Base-by-base conservation (phyloP, 441 rosid species). In the Adansonia madagascariensis region DNA sequence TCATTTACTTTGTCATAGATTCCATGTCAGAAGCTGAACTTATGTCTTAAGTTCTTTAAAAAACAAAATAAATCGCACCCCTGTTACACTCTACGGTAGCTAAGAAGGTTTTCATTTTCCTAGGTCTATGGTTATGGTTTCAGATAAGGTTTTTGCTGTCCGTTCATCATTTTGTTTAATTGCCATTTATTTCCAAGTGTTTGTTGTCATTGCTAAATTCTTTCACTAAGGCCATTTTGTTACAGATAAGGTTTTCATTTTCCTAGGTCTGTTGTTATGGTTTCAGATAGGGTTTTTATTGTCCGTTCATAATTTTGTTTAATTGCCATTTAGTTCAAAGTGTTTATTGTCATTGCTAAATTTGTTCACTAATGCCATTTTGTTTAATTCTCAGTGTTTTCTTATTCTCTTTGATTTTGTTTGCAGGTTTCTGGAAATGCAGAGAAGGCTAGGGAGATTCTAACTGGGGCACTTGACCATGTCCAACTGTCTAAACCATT, bases 401-500 rank as follows among this genome's bases (percentile, higher is more conserved):
- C 68, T 47, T 66, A 44, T 66, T 66, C 31, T 12, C 24, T 15
- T 41, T 41, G 70, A 44, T 44, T 18, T 20, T 10, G 10, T 18
- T 78, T 63, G 53, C 79, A 97, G 99, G 94, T 86, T 74, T 84
- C 88, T 67, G 84, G 90, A 1, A 90, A 96, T 80, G 82, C 86
- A 73, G 94, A 91, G 78, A 96, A 88, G 79, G 95, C 96, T 49
- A 86, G 92, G 80, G 91, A 92, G 77, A 85, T 94, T 81, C 53
- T 96, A 31, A 85, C 79, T 66, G 89, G 88, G 82, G 97, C 94
- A 20, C 86, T 94, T 79, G 98, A 94, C 57, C 87, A 90, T 71
- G 87, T 92, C 17, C 98, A 89, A 75, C 85, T 89, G 44, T 91
- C 97, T 35, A 94, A 96, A 80, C 91, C 91, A 22, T 78, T 94